phyloP scores from a whole-genome alignment of 768 basidiomycete genomes.

The Peribolospora baueri region DNA sequence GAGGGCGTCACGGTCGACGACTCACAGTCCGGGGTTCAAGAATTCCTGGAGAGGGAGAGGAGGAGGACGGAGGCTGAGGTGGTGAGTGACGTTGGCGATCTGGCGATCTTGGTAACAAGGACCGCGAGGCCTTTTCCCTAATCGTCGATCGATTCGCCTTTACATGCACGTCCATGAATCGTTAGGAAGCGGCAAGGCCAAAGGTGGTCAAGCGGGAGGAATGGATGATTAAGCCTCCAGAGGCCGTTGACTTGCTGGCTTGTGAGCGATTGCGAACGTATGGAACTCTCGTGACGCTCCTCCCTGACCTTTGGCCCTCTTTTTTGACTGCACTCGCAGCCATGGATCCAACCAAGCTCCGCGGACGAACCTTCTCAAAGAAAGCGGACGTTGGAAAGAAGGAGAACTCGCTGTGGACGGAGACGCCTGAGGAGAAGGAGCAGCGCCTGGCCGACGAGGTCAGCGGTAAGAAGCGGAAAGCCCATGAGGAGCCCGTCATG shows the following conservation, averaged over 20 bases:
- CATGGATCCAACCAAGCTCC: constrained; percentile 61
- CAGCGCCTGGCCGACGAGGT: constrained; percentile 84
- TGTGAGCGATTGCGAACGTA: constrained; percentile 29
- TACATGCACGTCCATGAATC: neutral
- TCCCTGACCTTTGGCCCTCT: neutral
- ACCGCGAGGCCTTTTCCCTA: neutral
- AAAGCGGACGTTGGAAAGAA: constrained; percentile 22
- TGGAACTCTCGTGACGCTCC: neutral
- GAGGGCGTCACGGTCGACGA: no score
- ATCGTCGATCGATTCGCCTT: neutral
- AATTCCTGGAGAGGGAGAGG: no score
- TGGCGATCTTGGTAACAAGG: no score
- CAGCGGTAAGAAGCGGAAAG: constrained; percentile 54
- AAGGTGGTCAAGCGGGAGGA: constrained; percentile 64
- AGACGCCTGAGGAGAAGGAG: constrained; percentile 79
- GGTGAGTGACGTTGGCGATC: no score
- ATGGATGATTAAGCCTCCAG: constrained; percentile 95
- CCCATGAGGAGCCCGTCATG: constrained; percentile 27
- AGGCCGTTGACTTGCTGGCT: constrained; percentile 47
- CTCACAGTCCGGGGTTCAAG: no score
- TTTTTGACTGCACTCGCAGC: constrained; percentile 23
- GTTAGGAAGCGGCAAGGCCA: constrained; percentile 47
- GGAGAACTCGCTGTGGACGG: constrained; percentile 61
- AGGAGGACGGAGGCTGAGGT: no score
- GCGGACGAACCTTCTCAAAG: constrained; percentile 48